Conservation (phyloP, 2,329 filamentous ascomycete genomes). For the Myriosclerotinia curreyana region DNA sequence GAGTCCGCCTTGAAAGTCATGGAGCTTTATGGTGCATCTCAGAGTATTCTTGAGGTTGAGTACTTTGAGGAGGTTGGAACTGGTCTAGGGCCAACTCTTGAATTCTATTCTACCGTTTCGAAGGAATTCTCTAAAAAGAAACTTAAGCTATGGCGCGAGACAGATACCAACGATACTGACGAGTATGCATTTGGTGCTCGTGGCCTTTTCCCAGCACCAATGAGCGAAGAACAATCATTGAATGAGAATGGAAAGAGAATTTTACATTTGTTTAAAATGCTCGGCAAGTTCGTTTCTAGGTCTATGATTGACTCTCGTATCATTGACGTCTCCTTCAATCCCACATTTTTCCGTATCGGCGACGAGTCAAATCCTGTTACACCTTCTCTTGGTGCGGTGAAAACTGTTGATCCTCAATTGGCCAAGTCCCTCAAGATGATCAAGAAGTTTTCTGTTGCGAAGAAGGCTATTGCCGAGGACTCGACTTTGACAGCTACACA, state of each 20-base stretch:
- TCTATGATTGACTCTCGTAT: slow-evolving; percentile 98
- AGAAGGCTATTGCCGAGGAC: slow-evolving; percentile 78
- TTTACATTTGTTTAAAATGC: slow-evolving; percentile 82
- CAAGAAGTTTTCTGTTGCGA: slow-evolving; percentile 80
- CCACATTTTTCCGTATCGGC: slow-evolving; percentile 94
- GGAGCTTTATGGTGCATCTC: slow-evolving; percentile 96
- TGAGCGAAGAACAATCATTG: slow-evolving; percentile 72
- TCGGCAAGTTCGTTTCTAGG: slow-evolving; percentile 94
- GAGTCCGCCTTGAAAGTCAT: slow-evolving; percentile 98
- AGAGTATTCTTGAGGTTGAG: slow-evolving; percentile 93
- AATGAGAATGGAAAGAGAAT: slow-evolving; percentile 83
- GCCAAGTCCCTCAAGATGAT: slow-evolving; percentile 82
- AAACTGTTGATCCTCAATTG: slow-evolving; percentile 80
- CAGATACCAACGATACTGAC: slow-evolving; percentile 66
- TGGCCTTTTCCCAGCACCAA: slow-evolving; percentile 87
- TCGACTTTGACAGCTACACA: slow-evolving; percentile 60
- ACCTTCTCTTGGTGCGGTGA: slow-evolving; percentile 84
- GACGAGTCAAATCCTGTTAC: slow-evolving; percentile 63
- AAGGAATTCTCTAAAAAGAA: slow-evolving; percentile 98
- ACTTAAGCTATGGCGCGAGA: slow-evolving; percentile 93
- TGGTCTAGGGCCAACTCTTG: slow-evolving; percentile 87
- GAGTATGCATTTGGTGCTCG: slow-evolving; percentile 83
- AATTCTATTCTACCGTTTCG: slow-evolving; percentile 97
- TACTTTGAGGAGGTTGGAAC: slow-evolving; percentile 99
- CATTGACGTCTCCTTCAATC: slow-evolving; percentile 95